Evolutionary conservation across 768 basidiomycete genomes (phyloP).

Genomic region (Mycena alexandri): DNA sequence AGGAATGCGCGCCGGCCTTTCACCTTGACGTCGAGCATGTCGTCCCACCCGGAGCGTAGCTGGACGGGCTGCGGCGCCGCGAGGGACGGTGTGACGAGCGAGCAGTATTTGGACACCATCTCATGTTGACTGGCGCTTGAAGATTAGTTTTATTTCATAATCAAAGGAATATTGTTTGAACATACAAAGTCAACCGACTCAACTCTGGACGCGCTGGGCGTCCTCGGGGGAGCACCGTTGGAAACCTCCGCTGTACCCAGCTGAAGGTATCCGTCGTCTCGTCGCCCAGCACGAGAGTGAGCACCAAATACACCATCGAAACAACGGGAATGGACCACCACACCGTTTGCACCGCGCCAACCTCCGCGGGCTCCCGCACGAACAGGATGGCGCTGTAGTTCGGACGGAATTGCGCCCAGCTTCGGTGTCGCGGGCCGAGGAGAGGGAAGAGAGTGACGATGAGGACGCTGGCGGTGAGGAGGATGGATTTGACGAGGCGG

Average conservation of each 20-base stretch:
- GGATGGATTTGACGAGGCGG: slow-evolving; percentile 12
- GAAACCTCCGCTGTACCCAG: slow-evolving; percentile 47
- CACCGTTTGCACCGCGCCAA: slow-evolving; percentile 43
- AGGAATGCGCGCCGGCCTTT: slow-evolving; percentile 40
- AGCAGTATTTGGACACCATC: slow-evolving; percentile 39
- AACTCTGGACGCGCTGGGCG: slow-evolving; percentile 28
- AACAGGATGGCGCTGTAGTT: slow-evolving; percentile 51
- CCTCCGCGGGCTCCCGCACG: slow-evolving; percentile 41
- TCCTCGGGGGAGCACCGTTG: not conserved
- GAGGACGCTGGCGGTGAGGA: slow-evolving; percentile 15
- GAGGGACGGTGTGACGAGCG: slow-evolving; percentile 44
- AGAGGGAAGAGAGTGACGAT: slow-evolving; percentile 44
- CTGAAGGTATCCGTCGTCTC: slow-evolving; percentile 51
- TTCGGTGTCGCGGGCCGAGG: slow-evolving; percentile 39
- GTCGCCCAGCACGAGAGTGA: slow-evolving; percentile 54
- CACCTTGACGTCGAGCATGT: slow-evolving; percentile 52
- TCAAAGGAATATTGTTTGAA: not conserved
- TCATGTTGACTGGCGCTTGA: slow-evolving; percentile 5
- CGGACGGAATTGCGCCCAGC: slow-evolving; percentile 50
- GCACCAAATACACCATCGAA: slow-evolving; percentile 54
- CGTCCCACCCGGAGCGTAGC: slow-evolving; percentile 62
- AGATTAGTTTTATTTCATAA: not conserved
- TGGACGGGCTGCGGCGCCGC: slow-evolving; percentile 35
- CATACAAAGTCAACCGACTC: slow-evolving; percentile 23
- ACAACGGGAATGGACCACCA: slow-evolving; percentile 59